A percentile compares a stretch with the other conserved stretches of the same genome.
phyloP scores from a whole-genome alignment of 1,284 basidiomycete species.

The Pascua sp. region DNA sequence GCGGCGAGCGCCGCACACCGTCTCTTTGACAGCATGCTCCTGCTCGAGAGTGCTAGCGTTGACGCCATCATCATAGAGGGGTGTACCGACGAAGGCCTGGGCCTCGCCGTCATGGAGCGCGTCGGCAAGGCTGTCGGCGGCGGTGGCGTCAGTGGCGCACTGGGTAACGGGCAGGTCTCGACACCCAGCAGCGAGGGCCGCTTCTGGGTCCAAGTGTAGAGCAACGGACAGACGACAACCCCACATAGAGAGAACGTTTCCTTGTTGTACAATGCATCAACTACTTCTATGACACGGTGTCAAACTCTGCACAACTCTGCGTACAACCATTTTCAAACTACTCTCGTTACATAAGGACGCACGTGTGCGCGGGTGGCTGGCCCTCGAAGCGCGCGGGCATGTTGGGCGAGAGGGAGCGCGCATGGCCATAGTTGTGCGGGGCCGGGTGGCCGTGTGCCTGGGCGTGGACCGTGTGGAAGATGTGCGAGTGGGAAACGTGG shows the following conservation, averaged over 20 bases:
- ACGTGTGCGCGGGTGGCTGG: too few species aligned
- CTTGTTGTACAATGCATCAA: not conserved
- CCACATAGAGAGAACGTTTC: too few species aligned
- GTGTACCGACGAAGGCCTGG: slow-evolving; percentile 74
- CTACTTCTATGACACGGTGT: not conserved
- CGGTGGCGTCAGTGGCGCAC: slow-evolving; percentile 33
- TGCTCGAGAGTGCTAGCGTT: slow-evolving; percentile 63
- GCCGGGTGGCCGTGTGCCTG: too few species aligned
- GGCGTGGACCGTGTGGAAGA: too few species aligned
- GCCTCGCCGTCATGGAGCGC: slow-evolving; percentile 96
- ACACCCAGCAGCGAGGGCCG: slow-evolving; percentile 11
- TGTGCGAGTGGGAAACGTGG: too few species aligned
- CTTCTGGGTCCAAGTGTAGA: slow-evolving; percentile 22
- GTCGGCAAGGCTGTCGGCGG: slow-evolving; percentile 85
- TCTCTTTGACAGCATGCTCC: slow-evolving; percentile 83
- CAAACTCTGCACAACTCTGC: too few species aligned
- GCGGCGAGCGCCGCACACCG: slow-evolving; percentile 71
- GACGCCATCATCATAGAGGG: slow-evolving; percentile 86
- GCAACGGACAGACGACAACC: not conserved
- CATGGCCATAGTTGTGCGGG: too few species aligned
- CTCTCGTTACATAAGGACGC: too few species aligned
- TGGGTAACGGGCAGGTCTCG: slow-evolving; percentile 25
- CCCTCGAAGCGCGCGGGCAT: too few species aligned
- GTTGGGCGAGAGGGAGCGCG: too few species aligned
- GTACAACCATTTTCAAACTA: not conserved